Evolutionary conservation across 768 basidiomycete species (phyloP).

Genomic region (Tulasnella sp.): DNA sequence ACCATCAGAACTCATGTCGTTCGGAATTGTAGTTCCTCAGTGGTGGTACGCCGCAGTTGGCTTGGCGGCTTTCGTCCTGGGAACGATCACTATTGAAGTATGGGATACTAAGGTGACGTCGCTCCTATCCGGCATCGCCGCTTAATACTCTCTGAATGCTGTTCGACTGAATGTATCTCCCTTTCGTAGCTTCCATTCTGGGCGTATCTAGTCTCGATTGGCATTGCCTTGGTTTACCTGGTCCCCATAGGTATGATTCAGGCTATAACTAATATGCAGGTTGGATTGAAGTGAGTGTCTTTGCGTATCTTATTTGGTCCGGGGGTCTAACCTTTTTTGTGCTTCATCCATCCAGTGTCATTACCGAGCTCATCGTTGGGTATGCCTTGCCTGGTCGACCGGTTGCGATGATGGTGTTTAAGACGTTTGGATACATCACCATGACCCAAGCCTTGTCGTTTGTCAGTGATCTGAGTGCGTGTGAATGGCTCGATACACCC

Average conservation of each 20-base stretch:
- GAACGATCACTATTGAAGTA: constrained; percentile 21
- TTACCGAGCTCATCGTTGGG: constrained; percentile 25
- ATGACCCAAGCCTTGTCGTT: constrained; percentile 24
- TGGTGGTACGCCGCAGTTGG: constrained; percentile 24
- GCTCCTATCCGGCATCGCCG: neutral
- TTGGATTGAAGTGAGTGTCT: constrained; percentile 18
- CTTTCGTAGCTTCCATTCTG: constrained; percentile 21
- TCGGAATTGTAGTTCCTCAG: constrained; percentile 19
- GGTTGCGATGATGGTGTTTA: constrained; percentile 26
- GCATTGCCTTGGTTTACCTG: constrained; percentile 19
- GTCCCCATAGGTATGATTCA: constrained; percentile 26
- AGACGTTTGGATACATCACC: constrained; percentile 21
- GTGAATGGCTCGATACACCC: too few relatives aligned
- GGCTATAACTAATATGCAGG: constrained; percentile 25
- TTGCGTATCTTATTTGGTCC: neutral
- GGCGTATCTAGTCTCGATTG: constrained; percentile 22
- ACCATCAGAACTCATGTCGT: neutral
- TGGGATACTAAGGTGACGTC: constrained; percentile 23
- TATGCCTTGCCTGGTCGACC: constrained; percentile 24
- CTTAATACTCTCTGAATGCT: neutral
- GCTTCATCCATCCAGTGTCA: constrained; percentile 19
- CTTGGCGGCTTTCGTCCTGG: constrained; percentile 19
- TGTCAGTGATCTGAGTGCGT: constrained; percentile 21
- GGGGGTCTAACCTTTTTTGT: constrained; percentile 10
- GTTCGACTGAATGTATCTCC: neutral